phyloP scores from a whole-genome alignment of 208 protist genomes.

The Trypanosoma avium region DNA sequence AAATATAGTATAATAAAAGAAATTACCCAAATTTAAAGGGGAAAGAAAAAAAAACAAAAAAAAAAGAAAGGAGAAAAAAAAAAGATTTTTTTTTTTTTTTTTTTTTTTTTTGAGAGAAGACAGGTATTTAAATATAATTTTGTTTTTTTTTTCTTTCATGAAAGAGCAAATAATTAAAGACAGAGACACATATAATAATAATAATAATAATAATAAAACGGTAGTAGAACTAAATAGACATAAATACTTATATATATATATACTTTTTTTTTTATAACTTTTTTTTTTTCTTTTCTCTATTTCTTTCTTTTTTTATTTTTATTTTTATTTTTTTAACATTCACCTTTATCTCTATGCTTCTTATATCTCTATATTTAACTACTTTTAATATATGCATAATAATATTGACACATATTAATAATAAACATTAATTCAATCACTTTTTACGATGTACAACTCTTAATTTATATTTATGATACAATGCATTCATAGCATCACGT shows the following conservation, averaged over 20 bases:
- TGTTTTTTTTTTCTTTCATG: neutral
- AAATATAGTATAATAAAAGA: constrained; percentile 6
- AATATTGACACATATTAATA: neutral
- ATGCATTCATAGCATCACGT: neutral
- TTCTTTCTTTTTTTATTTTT: constrained; percentile 6
- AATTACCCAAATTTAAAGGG: neutral
- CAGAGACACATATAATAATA: neutral
- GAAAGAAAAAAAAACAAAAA: constrained; percentile 10
- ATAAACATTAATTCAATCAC: neutral
- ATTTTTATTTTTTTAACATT: neutral
- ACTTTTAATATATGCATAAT: too few species aligned
- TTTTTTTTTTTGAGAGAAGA: too few species aligned
- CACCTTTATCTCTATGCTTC: neutral
- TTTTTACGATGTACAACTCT: constrained; percentile 13
- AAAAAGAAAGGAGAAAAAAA: neutral
- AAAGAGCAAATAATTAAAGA: neutral
- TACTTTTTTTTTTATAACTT: neutral
- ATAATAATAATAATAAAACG: neutral
- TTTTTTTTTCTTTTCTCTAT: neutral
- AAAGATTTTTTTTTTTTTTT: too few species aligned
- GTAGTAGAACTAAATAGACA: neutral
- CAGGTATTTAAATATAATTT: neutral
- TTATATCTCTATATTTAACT: too few species aligned
- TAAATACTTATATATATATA: constrained; percentile 8
- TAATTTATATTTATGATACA: neutral